Conservation (phyloP, 306 rosid species). For the Echinosophora koreensis region DNA sequence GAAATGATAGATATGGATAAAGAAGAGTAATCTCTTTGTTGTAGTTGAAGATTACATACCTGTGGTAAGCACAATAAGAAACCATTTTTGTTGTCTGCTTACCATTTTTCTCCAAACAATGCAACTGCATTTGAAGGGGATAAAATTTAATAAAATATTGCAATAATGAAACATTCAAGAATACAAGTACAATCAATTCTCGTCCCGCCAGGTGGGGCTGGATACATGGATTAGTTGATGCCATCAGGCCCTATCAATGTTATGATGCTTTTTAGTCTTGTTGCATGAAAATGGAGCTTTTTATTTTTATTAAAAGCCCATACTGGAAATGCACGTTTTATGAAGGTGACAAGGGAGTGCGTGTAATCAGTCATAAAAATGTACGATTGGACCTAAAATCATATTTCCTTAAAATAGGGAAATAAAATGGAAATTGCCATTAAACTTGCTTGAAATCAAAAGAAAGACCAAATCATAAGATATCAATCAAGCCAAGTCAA, state of each 20-base stretch:
- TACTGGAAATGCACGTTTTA: constrained; percentile 28
- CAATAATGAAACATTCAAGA: constrained; percentile 30
- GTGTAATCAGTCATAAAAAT: constrained; percentile 22
- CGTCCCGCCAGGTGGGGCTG: not conserved
- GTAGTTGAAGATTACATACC: constrained; percentile 63
- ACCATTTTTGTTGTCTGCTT: constrained; percentile 92
- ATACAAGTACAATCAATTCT: constrained; percentile 3
- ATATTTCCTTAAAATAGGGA: constrained; percentile 34
- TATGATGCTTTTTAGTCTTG: constrained; percentile 17
- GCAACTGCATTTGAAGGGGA: constrained; percentile 75
- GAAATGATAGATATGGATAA: constrained; percentile 10
- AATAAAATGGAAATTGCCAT: constrained; percentile 32
- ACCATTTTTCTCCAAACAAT: constrained; percentile 93
- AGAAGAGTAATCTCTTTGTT: constrained; percentile 14
- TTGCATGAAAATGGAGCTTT: not conserved
- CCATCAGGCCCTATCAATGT: not conserved
- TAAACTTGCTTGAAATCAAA: not conserved
- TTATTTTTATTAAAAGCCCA: constrained; percentile 24
- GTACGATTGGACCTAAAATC: not conserved
- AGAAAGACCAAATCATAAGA: constrained; percentile 20
- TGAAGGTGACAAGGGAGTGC: constrained; percentile 19
- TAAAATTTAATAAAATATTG: constrained; percentile 36
- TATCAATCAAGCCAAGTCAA: constrained; percentile 36
- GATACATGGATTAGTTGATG: constrained; percentile 22
- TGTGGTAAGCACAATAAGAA: constrained; percentile 97